These are phyloP conservation scores for Staphylotrichum tortipilum DNA, from an alignment of 495 filamentous ascomycete species.

Conservation along the genomic window DNA sequence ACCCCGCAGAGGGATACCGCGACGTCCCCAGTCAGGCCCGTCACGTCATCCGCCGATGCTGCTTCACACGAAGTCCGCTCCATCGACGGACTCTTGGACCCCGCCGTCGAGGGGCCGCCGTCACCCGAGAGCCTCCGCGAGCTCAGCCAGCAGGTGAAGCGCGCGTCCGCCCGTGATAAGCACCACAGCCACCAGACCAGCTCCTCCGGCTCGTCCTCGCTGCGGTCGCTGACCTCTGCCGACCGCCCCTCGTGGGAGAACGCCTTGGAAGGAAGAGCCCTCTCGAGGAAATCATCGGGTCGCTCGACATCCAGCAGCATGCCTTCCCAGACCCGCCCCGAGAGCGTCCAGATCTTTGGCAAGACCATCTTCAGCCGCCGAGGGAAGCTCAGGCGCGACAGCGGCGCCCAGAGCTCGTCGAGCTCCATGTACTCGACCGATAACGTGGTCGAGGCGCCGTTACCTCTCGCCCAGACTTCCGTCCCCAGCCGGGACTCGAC, in stretches of 20 bases:
- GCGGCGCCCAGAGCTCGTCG: conserved; percentile 32
- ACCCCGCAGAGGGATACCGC: conserved; percentile 1
- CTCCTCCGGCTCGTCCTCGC: conserved; percentile 42
- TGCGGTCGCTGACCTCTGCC: conserved; percentile 30
- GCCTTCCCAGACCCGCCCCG: conserved; percentile 40
- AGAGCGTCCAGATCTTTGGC: conserved; percentile 47
- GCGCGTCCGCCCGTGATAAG: conserved; percentile 35
- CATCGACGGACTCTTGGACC: conserved; percentile 34
- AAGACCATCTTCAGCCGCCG: conserved; percentile 43
- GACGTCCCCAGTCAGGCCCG: conserved; percentile 5
- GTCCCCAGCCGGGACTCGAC: conserved; percentile 29
- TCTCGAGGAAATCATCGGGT: conserved; percentile 44
- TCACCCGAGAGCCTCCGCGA: conserved; percentile 47
- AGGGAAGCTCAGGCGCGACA: conserved; percentile 34
- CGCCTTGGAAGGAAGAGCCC: conserved; percentile 28
- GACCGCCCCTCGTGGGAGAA: conserved; percentile 39
- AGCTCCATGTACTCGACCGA: conserved; percentile 36
- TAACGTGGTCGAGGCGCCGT: conserved; percentile 16
- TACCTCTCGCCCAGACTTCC: conserved; percentile 13
- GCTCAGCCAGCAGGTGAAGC: conserved; percentile 42
- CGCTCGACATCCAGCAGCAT: conserved; percentile 38
- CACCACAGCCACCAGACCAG: conserved; percentile 37
- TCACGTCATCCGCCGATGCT: conserved; percentile 10
- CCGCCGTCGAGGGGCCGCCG: conserved; percentile 44
- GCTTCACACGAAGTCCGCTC: conserved; percentile 17